Conservation (phyloP, 2,329 filamentous ascomycete species). For the Knufia fluminis region DNA sequence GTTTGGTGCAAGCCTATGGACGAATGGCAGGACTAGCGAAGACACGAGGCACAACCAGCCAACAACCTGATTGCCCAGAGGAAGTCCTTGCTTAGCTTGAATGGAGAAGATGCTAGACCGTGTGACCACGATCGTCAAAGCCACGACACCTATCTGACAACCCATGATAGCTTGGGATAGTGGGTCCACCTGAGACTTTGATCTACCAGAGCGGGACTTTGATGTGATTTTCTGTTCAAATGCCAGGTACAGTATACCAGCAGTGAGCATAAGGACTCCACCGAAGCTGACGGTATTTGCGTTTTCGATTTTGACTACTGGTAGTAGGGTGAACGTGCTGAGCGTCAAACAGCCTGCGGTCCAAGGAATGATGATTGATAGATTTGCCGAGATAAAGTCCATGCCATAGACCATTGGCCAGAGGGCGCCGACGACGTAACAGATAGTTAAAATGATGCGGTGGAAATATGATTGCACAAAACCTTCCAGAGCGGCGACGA, state of each 20-base stretch:
- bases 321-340: conserved; percentile 83
- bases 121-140: conserved; percentile 77
- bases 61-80: conserved; percentile 75
- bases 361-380: conserved; percentile 61
- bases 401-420: conserved; percentile 72
- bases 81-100: conserved; percentile 75
- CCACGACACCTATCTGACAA: conserved; percentile 56
- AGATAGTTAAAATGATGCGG: conserved; percentile 72
- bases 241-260: conserved; percentile 68
- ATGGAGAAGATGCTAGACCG: conserved; percentile 75
- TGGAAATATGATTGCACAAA: conserved; percentile 85
- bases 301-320: conserved; percentile 76
- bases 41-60: conserved; percentile 74
- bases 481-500: conserved; percentile 67
- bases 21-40: conserved; percentile 69
- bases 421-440: conserved; percentile 65
- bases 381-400: conserved; percentile 60
- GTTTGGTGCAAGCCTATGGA: conserved; percentile 72
- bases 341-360: conserved; percentile 66
- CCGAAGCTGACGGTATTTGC: conserved; percentile 66
- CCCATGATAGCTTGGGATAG: conserved; percentile 39
- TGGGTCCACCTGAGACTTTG: conserved; percentile 16
- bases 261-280: conserved; percentile 64
- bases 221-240: conserved; percentile 60
- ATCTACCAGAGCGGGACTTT: conserved; percentile 28